Percentiles rank a stretch among this genome's conserved stretches.
phyloP scores from a whole-genome alignment of 345 rosid genomes.

The Lumnitzera littorea region DNA sequence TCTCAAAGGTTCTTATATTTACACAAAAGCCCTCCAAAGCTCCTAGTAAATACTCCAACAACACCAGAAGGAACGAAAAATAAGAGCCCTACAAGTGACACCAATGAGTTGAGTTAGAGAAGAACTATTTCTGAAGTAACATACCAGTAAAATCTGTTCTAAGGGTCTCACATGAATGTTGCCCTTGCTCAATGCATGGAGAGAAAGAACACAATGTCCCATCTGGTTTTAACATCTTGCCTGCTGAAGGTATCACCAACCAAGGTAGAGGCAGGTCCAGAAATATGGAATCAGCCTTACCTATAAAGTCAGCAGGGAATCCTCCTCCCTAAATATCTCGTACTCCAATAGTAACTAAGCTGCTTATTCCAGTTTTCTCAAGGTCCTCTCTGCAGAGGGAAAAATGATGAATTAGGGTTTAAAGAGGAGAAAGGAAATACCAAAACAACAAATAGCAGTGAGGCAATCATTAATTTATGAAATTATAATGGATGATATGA shows the following conservation, averaged over 20 bases:
- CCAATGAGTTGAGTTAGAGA: background rate
- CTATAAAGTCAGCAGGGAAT: slow-evolving; percentile 61
- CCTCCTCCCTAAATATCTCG: slow-evolving; percentile 91
- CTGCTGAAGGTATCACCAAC: slow-evolving; percentile 73
- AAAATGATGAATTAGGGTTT: background rate
- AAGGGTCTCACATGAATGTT: slow-evolving; percentile 76
- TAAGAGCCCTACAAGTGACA: background rate
- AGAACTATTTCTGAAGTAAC: background rate
- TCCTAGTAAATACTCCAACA: too few relatives aligned
- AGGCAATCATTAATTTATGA: background rate
- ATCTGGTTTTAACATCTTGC: slow-evolving; percentile 77
- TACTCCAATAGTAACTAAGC: slow-evolving; percentile 67
- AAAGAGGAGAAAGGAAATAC: background rate
- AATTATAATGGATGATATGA: too few relatives aligned
- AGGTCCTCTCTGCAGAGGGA: slow-evolving; percentile 63
- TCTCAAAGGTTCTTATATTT: slow-evolving; percentile 88
- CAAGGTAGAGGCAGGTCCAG: slow-evolving; percentile 87
- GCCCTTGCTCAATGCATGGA: slow-evolving; percentile 96
- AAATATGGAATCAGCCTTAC: slow-evolving; percentile 66
- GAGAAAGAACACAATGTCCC: slow-evolving; percentile 84
- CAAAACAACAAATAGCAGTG: background rate
- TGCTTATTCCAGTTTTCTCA: slow-evolving; percentile 65
- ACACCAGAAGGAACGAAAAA: too few relatives aligned
- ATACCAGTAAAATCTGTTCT: slow-evolving; percentile 64
- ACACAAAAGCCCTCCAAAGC: slow-evolving; percentile 7